Conservation (phyloP, 768 basidiomycete species). For the Suillus subaureus region DNA sequence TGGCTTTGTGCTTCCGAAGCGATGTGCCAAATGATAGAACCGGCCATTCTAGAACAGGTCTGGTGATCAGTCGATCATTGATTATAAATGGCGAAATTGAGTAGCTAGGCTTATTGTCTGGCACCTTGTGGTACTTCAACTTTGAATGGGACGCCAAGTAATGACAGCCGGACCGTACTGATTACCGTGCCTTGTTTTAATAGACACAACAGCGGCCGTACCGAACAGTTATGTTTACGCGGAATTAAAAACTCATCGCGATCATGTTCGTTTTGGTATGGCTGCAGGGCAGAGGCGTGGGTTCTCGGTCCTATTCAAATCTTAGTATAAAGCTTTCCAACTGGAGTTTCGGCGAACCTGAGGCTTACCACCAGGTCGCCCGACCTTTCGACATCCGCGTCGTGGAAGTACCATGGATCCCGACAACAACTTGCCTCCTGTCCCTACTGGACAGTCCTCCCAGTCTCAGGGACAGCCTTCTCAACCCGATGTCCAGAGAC, state of each 20-base stretch:
- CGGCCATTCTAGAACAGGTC: no score
- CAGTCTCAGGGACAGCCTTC: not conserved
- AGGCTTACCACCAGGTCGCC: not conserved
- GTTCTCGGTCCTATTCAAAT: not conserved
- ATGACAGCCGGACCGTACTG: not conserved
- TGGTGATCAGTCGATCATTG: no score
- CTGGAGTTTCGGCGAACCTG: not conserved
- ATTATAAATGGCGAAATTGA: no score
- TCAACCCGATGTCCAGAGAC: not conserved
- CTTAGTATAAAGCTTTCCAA: constrained; percentile 5
- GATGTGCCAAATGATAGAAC: no score
- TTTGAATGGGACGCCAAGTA: not conserved
- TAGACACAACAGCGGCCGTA: constrained; percentile 1
- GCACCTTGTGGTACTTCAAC: not conserved
- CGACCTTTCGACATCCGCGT: not conserved
- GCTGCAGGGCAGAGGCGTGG: not conserved
- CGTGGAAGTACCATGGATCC: constrained; percentile 21
- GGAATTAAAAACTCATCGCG: not conserved
- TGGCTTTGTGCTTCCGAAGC: no score
- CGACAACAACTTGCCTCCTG: not conserved
- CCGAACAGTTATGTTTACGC: constrained; percentile 7
- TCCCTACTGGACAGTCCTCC: constrained; percentile 1
- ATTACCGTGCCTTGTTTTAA: constrained; percentile 10
- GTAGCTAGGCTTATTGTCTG: not conserved
- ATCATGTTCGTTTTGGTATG: no score